Conservation (phyloP, 2,329 filamentous ascomycete species). For the Orbilia quercus region DNA sequence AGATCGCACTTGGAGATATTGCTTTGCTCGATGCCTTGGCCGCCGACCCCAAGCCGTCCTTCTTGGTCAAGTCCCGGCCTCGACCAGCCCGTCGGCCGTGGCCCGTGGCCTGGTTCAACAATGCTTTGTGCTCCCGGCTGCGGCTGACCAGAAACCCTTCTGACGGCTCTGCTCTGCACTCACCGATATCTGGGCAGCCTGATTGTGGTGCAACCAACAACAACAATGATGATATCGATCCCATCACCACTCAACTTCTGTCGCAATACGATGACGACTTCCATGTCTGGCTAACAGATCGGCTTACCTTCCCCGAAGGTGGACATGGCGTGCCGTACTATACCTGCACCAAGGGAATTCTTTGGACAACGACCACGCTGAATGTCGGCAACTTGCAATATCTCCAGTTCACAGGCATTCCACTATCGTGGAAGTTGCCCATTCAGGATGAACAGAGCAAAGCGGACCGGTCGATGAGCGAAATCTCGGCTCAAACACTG, state of each 20-base stretch:
- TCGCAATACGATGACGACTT: constrained; percentile 40
- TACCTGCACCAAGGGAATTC: constrained; percentile 35
- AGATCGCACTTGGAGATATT: constrained; percentile 22
- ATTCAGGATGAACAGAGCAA: constrained; percentile 13
- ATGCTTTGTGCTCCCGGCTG: constrained; percentile 15
- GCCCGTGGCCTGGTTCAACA: constrained; percentile 25
- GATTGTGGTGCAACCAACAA: not conserved
- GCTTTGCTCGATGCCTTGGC: constrained; percentile 31
- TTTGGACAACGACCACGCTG: constrained; percentile 33
- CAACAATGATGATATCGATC: not conserved
- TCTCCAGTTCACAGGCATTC: constrained; percentile 34
- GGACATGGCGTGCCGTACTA: constrained; percentile 24
- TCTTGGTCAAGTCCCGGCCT: constrained; percentile 24
- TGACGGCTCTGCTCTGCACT: constrained; percentile 9
- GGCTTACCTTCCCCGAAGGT: constrained; percentile 15
- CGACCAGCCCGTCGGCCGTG: constrained; percentile 16
- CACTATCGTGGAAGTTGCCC: constrained; percentile 27
- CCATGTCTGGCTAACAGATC: constrained; percentile 28
- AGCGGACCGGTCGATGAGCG: constrained; percentile 30
- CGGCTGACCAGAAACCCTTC: constrained; percentile 8
- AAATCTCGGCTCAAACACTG: constrained; percentile 34
- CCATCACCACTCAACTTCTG: constrained; percentile 13
- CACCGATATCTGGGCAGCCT: constrained; percentile 6
- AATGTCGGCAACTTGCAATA: constrained; percentile 17
- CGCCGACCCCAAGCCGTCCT: constrained; percentile 30